These are phyloP conservation scores for Rhizophora mangle DNA, from an alignment of 345 rosid species.

Conservation along the genomic window DNA sequence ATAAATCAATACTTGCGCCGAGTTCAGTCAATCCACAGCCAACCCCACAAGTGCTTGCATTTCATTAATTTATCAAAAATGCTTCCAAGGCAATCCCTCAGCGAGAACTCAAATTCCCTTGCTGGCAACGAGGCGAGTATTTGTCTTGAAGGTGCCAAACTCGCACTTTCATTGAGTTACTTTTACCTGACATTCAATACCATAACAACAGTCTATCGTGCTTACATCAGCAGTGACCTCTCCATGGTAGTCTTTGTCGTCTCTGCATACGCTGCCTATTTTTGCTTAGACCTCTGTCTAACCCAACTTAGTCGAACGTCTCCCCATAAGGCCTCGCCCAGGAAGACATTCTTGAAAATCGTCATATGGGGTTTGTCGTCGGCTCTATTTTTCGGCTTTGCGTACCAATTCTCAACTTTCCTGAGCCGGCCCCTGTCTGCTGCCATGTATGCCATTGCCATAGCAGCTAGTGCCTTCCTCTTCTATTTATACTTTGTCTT, in stretches of 20 bases:
- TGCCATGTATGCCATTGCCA: neutral
- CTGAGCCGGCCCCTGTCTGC: neutral
- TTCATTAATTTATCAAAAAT: too few species aligned
- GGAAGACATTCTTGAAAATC: neutral
- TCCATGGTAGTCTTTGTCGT: neutral
- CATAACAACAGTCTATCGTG: neutral
- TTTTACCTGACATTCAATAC: neutral
- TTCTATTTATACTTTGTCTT: neutral
- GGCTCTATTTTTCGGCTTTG: neutral
- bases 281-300: neutral
- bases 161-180: neutral
- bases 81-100: too few species aligned
- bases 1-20: too few species aligned
- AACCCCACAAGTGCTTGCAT: too few species aligned
- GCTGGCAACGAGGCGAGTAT: too few species aligned
- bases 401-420: neutral
- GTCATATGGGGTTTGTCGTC: constrained; percentile 1
- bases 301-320: neutral
- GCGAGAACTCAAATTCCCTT: too few species aligned
- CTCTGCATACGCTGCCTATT: neutral
- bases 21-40: too few species aligned
- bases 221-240: neutral
- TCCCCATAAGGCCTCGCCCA: neutral
- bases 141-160: neutral
- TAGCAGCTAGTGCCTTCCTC: neutral